These are phyloP conservation scores for Penicillium coffeae DNA, from an alignment of 495 filamentous ascomycete genomes.

Conservation along the genomic window DNA sequence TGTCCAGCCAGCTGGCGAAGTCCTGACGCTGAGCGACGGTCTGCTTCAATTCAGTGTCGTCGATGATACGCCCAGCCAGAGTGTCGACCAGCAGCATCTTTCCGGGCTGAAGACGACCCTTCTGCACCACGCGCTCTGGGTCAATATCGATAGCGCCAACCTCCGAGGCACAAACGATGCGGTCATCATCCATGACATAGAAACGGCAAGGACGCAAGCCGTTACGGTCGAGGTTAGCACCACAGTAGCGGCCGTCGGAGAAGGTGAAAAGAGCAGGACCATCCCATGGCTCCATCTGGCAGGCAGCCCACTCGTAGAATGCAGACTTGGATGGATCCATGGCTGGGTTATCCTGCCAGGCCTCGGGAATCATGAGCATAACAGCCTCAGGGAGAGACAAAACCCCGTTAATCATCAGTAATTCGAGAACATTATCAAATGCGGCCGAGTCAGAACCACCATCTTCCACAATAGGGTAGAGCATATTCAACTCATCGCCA, in stretches of 20 bases:
- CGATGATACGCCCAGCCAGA: conserved; percentile 89
- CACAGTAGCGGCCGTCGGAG: conserved; percentile 95
- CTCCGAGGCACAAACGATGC: conserved; percentile 97
- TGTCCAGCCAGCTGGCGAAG: conserved; percentile 85
- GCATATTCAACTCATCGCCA: conserved; percentile 81
- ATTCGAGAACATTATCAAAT: conserved; percentile 96
- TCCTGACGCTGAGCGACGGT: conserved; percentile 80
- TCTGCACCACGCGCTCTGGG: conserved; percentile 85
- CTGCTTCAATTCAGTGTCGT: conserved; percentile 89
- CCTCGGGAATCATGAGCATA: conserved; percentile 99
- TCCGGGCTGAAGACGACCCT: conserved; percentile 91
- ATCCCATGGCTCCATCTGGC: conserved; percentile 99
- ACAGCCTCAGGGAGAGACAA: conserved; percentile 95
- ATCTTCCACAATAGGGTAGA: conserved; percentile 96
- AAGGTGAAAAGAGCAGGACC: conserved; percentile 98
- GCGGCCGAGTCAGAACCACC: conserved; percentile 97
- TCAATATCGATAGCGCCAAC: conserved; percentile 94
- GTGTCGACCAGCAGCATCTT: conserved; percentile 99
- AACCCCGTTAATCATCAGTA: conserved; percentile 94
- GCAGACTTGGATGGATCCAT: conserved; percentile 97
- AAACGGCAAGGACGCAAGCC: conserved; percentile 95
- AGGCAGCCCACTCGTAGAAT: conserved; percentile 99
- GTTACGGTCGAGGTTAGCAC: conserved; percentile 98
- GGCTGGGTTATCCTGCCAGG: conserved; percentile 90
- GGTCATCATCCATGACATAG: conserved; percentile 97